Evolutionary conservation across 202 grass and related monocot genomes (phyloP).

Genomic region (Elaeis oleifera): DNA sequence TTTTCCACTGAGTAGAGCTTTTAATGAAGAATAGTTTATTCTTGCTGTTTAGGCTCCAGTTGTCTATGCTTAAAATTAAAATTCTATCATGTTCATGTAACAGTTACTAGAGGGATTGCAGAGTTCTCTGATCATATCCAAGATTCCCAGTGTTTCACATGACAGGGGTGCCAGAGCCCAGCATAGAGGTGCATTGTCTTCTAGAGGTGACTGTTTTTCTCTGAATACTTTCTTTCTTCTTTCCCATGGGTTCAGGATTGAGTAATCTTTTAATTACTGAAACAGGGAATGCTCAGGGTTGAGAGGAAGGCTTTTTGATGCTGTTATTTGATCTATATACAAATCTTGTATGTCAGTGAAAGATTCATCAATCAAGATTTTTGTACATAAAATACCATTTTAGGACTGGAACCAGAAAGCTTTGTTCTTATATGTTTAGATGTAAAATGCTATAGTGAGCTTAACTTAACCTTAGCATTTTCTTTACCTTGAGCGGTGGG

Average conservation of each 20-base stretch:
- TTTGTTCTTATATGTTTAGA: slow-evolving; percentile 8
- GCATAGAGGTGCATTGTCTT: slow-evolving; percentile 36
- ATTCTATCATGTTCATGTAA: too few species aligned
- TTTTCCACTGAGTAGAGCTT: too few species aligned
- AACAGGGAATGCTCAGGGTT: slow-evolving; percentile 45
- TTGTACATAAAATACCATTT: slow-evolving; percentile 18
- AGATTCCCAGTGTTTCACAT: slow-evolving; percentile 39
- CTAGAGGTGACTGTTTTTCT: slow-evolving; percentile 44
- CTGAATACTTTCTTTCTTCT: slow-evolving; percentile 3
- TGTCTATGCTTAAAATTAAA: too few species aligned
- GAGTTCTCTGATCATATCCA: slow-evolving; percentile 79
- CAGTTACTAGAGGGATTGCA: slow-evolving; percentile 95
- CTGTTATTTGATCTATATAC: not conserved
- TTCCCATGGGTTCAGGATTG: not conserved
- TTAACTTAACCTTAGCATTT: not conserved
- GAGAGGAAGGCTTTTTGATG: not conserved
- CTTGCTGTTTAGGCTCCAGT: too few species aligned
- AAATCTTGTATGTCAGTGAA: not conserved
- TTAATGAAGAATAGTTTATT: too few species aligned
- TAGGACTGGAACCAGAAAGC: not conserved
- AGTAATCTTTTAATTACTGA: slow-evolving; percentile 17
- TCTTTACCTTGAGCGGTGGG: not conserved
- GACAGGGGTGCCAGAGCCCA: slow-evolving; percentile 60
- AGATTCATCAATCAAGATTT: not conserved
- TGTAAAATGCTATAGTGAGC: slow-evolving; percentile 11